Evolutionary conservation across 2,329 filamentous ascomycete species (phyloP), one percentile per base, ranked within the genome.

Genomic region (Claviceps fusiformis): DNA sequence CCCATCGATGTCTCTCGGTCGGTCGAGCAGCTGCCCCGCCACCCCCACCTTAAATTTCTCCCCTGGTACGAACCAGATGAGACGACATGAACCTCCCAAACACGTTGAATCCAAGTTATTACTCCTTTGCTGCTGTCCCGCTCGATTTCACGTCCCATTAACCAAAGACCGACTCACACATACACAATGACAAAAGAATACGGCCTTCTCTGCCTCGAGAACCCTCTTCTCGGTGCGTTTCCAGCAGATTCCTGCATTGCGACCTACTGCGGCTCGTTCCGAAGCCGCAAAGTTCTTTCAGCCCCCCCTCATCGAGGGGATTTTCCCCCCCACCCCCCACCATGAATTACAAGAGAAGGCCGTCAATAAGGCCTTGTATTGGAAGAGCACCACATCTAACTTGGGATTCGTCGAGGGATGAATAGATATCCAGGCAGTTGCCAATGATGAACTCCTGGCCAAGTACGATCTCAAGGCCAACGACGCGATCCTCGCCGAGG

Each of bases 381-480:
- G 15, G 19, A 17, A 55, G 37, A 35, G 50, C 35, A 43, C 4
- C 9, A 29, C 10, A 35, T 50, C 52, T 56, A 29, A 54, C 15
- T 33, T n/a, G 17, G 19, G n/a, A 5, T 29, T 35, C 31, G 11
- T 45, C 50, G 35, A 24, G 29, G 35, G 1, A 41, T 19, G 31
- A 48, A 41, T 64, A 91, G 88, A 98, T 70, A 98, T 98, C 71
- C 92, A 96, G 75, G 93, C 86, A 64, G 65, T 76, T 64, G 95
- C 90, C 64, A 82, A 92, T 72, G 80, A 91, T 64, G 83, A 82
- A 35, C 83, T 97, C 55, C 87, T 98, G 58, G 77, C 91, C 63
- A 95, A 96, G 79, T 98, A 98, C 71, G 83, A 76, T 57, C 80
- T 98, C 66, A 96, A 98, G 79, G 80, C 86, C 71, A 95, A 98